Base-by-base conservation (phyloP, 2,329 filamentous ascomycete species). In the Ceratocystis papillata region DNA sequence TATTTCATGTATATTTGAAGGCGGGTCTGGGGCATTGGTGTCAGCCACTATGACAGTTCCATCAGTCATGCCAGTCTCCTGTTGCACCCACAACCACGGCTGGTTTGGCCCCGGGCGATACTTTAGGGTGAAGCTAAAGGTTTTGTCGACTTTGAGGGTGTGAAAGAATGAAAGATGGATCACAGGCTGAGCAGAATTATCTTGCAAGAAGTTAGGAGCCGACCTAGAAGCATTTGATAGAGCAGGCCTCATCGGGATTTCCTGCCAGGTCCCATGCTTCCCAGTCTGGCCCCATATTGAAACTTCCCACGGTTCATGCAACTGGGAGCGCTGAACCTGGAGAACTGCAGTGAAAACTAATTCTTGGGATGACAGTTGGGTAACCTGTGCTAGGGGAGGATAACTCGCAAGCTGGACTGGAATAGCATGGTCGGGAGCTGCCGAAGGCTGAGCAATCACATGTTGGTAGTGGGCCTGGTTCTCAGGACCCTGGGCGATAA, bases 331-430 rank as follows among this genome's bases (percentile, higher is more conserved):
- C 50, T 83, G 82, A 53, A 87, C 83, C 70, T 92, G 86, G 41
- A 96, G 79, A 12, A 92, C 75, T 5, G 88, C 86, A 0, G 82
- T 86, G 70, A 96, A 87, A 0, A 74, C 73, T 48, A 87, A 77
- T 71, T 80, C 70, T 1, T 72, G 71, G 22, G 73, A 72, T 30
- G 78, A 74, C 22, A 89, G 72, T 62, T 83, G 79, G 1, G 89
- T 91, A 28, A 88, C 81, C 73, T 92, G 88, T 1, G 87, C 89
- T 63, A 96, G 75, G 0, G 90, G 84, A 12, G 92, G 92, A 71
- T 85, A 86, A 68, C 79, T 79, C 25, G 68, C 66, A 15, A 67
- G 28, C 1, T 57, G 50, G 41, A 65, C 53, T 15, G 45, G 62
- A 20, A 63, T 64, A 20, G 45, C 62, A 41, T 65, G 41, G n/a